Conservation (phyloP, 2,329 filamentous ascomycete species). For the Atkinsonella texensis region DNA sequence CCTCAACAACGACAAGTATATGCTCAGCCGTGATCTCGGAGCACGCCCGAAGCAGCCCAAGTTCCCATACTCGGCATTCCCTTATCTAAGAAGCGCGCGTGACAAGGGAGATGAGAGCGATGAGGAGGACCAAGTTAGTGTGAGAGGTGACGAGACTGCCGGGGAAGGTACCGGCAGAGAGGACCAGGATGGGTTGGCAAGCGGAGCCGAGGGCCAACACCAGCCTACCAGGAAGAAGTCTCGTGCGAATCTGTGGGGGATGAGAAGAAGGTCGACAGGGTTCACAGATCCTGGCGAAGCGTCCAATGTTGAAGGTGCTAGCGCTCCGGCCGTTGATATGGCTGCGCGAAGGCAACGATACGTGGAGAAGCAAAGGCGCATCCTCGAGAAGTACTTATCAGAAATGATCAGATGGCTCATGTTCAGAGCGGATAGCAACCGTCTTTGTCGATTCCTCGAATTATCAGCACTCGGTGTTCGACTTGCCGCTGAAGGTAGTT, state of each 20-base stretch:
- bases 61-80: slow-evolving; percentile 82
- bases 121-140: slow-evolving; percentile 47
- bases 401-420: slow-evolving; percentile 95
- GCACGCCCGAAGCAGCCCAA: slow-evolving; percentile 69
- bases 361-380: slow-evolving; percentile 70
- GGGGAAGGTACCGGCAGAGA: slow-evolving; percentile 47
- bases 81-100: slow-evolving; percentile 72
- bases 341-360: slow-evolving; percentile 42
- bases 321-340: slow-evolving; percentile 33
- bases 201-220: slow-evolving; percentile 20
- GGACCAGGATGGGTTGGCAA: slow-evolving; percentile 34
- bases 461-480: slow-evolving; percentile 88
- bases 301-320: slow-evolving; percentile 27
- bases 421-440: slow-evolving; percentile 90
- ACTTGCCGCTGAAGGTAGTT: slow-evolving; percentile 87
- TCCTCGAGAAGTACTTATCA: slow-evolving; percentile 80
- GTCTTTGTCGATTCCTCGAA: slow-evolving; percentile 90
- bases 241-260: slow-evolving; percentile 40
- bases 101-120: slow-evolving; percentile 71
- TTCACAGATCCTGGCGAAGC: slow-evolving; percentile 34
- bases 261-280: slow-evolving; percentile 41
- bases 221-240: slow-evolving; percentile 33
- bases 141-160: slow-evolving; percentile 31
- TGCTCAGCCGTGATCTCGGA: slow-evolving; percentile 56
- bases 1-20: slow-evolving; percentile 70